Evolutionary conservation across 2,329 filamentous ascomycete genomes (phyloP), one percentile per base, ranked within the genome.

Genomic region (Fusarium albidum): DNA sequence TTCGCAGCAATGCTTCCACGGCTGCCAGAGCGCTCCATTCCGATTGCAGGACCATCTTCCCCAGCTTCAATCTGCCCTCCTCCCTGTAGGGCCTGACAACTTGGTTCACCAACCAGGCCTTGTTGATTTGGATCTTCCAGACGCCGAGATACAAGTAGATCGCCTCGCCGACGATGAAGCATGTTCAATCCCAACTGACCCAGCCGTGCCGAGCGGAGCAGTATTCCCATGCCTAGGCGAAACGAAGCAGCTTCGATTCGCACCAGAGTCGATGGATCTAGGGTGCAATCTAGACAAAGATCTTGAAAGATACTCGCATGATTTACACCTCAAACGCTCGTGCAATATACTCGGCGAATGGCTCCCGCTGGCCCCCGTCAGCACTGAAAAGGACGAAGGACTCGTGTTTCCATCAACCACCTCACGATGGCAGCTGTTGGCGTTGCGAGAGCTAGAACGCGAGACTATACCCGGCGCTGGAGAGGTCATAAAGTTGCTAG

Each of bases 331-430:
- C 12, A 65, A 62, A 45, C 45, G 26, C 12, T 47, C 46, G 17
- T 62, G 64, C 45, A 52, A 65, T 37, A 43, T 73, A 4, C 41
- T 59, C 5, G 32, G 33, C 0, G 49, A 66, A 32, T 74, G 71
- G 69, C 64, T 75, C 10, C 72, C 72, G 11, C 43, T 75, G 1
- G 57, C 47, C 13, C 39, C 60, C 6, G 52, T 66, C 7, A 50
- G 55, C 15, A 5, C 21, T 6, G 60, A 64, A 2, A 65, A 57
- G 3, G 71, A 73, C 9, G 67, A 71, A 41, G 65, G 69, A 2
- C 40, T 73, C 1, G 25, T 8, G 0, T 71, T 73, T 26, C 59
- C 71, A 3, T 45, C 56, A 2, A 34, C 52, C 4, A 34, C 61
- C 10, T 47, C 41, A 13, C 59, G 63, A 40, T 56, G 70, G 41